These are phyloP conservation scores for Aspergillus panamensis DNA, from an alignment of 495 filamentous ascomycete species.

Conservation along the genomic window DNA sequence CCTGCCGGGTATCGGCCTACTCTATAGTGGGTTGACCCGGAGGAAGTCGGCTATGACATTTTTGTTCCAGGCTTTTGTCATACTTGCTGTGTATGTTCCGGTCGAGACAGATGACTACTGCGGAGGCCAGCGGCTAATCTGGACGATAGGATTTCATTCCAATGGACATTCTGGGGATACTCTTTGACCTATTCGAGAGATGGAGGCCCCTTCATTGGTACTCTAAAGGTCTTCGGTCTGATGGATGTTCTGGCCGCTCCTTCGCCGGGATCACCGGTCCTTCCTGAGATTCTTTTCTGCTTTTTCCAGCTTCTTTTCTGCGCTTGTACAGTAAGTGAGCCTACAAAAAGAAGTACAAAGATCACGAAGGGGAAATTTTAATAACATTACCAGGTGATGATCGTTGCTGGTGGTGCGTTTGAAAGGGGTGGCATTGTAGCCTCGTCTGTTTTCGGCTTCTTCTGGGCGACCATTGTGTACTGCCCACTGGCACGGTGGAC, in stretches of 20 bases:
- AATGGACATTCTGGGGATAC: conserved; percentile 61
- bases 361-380: background rate
- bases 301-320: conserved; percentile 58
- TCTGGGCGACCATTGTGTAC: conserved; percentile 59
- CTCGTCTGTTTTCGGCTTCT: conserved; percentile 54
- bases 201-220: conserved; percentile 53
- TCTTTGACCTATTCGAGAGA: conserved; percentile 50
- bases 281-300: conserved; percentile 56
- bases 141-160: conserved; percentile 39
- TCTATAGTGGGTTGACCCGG: conserved; percentile 56
- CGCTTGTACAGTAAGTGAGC: conserved; percentile 47
- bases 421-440: conserved; percentile 55
- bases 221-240: conserved; percentile 52
- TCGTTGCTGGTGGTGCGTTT: conserved; percentile 51
- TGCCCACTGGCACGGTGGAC: conserved; percentile 59
- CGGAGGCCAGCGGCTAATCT: background rate
- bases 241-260: conserved; percentile 49
- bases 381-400: conserved; percentile 38
- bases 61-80: conserved; percentile 56
- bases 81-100: conserved; percentile 39
- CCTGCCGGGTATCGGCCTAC: conserved; percentile 55
- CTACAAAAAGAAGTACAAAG: background rate
- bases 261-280: conserved; percentile 43
- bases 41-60: conserved; percentile 55
- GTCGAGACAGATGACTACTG: background rate